Conservation (phyloP, 305 asterid species). For the Solanum hybrid region DNA sequence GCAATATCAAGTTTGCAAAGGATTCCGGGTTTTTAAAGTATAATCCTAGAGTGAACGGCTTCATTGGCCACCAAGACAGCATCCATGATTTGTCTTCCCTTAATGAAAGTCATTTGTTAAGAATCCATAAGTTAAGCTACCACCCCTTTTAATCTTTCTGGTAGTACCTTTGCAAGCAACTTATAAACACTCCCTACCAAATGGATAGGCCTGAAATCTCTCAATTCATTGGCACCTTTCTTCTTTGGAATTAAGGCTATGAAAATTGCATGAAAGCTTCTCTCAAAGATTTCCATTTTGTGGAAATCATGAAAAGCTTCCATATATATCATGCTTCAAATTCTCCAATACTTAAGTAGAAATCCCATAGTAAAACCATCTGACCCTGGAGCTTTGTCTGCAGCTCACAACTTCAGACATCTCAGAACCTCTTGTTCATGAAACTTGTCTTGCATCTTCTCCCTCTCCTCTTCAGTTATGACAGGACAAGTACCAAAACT, state of each 20-base stretch:
- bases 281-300: not conserved
- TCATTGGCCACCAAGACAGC: not conserved
- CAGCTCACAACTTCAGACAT: not conserved
- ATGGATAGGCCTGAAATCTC: not conserved
- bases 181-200: not conserved
- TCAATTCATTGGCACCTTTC: not conserved
- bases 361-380: not conserved
- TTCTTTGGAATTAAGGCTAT: not conserved
- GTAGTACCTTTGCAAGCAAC: not conserved
- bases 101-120: not conserved
- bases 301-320: not conserved
- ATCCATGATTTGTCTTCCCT: not conserved
- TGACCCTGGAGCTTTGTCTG: not conserved
- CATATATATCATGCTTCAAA: not conserved
- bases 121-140: not conserved
- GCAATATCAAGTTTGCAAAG: not conserved
- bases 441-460: not conserved
- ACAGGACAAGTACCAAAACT: not conserved
- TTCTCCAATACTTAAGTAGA: not conserved
- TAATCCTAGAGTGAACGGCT: not conserved
- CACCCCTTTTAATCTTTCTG: not conserved
- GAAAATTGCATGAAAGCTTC: not conserved
- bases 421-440: not conserved
- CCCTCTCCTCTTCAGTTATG: not conserved
- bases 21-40: not conserved